A percentile compares a stretch with the other conserved stretches of the same genome.
Evolutionary conservation across 192 early-diverging fungal genomes (phyloP).

Genomic region (Spizellomyces punctatus): DNA sequence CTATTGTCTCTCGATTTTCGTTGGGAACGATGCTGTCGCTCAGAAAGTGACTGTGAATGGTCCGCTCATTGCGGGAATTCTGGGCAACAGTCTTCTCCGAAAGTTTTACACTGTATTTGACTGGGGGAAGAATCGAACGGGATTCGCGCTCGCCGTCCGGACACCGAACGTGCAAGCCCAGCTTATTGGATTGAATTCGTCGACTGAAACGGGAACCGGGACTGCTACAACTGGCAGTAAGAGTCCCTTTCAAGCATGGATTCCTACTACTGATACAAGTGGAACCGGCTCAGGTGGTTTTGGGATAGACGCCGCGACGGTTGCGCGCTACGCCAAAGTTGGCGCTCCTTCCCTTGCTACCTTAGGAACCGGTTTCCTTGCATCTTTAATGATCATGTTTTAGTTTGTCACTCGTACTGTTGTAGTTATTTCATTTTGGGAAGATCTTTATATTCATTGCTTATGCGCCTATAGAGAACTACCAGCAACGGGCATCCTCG

Average conservation of each 20-base stretch:
- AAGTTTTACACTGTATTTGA: conserved; percentile 51
- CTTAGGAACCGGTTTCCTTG: no score
- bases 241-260: no score
- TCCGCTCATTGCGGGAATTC: conserved; percentile 19
- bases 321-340: background rate
- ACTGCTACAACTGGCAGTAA: no score
- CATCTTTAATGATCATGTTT: no score
- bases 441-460: no score
- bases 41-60: background rate
- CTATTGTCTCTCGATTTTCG: conserved; percentile 16
- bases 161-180: background rate
- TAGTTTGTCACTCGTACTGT: no score
- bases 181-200: background rate
- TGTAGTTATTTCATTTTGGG: no score
- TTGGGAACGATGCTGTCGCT: conserved; percentile 10
- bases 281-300: background rate
- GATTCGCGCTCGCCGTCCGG: conserved; percentile 31
- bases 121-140: conserved; percentile 20
- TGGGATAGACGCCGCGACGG: background rate
- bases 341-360: background rate
- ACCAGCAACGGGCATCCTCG: no score
- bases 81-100: conserved; percentile 41
- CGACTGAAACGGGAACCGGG: background rate
- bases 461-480: no score
- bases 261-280: no score